Conservation (phyloP, 2,329 filamentous ascomycete genomes). For the Hypoxylon rubiginosum region DNA sequence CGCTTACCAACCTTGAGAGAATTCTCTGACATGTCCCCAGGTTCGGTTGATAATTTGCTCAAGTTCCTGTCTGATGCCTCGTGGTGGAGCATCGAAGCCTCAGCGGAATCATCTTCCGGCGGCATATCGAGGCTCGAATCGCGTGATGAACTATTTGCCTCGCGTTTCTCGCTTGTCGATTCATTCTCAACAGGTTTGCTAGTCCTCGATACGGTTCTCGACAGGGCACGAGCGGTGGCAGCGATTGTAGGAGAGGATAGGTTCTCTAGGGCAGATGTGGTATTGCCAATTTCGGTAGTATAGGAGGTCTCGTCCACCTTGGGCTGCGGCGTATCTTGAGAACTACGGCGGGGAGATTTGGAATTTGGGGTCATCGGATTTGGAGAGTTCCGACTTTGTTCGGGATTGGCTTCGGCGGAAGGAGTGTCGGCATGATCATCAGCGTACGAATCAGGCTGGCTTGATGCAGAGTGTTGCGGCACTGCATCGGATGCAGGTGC, state of each 20-base stretch:
- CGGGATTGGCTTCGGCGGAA: slow-evolving; percentile 15
- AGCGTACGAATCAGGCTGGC: slow-evolving; percentile 15
- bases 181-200: slow-evolving; percentile 48
- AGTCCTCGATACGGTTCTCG: slow-evolving; percentile 64
- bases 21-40: slow-evolving; percentile 62
- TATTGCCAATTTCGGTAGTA: slow-evolving; percentile 51
- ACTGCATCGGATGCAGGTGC: slow-evolving; percentile 12
- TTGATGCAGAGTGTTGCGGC: slow-evolving; percentile 12
- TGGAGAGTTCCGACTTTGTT: background rate
- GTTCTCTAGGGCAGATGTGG: slow-evolving; percentile 65
- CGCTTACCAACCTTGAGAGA: slow-evolving; percentile 62
- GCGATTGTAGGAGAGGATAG: slow-evolving; percentile 70
- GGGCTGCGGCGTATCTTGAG: slow-evolving; percentile 12
- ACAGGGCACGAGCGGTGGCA: slow-evolving; percentile 62
- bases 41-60: slow-evolving; percentile 55
- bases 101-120: slow-evolving; percentile 49
- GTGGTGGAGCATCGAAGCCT: slow-evolving; percentile 50
- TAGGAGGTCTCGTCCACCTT: slow-evolving; percentile 14
- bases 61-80: slow-evolving; percentile 53
- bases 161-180: slow-evolving; percentile 37
- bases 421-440: slow-evolving; percentile 16
- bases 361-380: slow-evolving; percentile 23
- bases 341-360: slow-evolving; percentile 23
- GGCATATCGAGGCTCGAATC: slow-evolving; percentile 51
- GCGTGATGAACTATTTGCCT: slow-evolving; percentile 40